Evolutionary conservation across 768 basidiomycete species (phyloP), one percentile per base, ranked within the genome.

Genomic region (Suillus alpinus): DNA sequence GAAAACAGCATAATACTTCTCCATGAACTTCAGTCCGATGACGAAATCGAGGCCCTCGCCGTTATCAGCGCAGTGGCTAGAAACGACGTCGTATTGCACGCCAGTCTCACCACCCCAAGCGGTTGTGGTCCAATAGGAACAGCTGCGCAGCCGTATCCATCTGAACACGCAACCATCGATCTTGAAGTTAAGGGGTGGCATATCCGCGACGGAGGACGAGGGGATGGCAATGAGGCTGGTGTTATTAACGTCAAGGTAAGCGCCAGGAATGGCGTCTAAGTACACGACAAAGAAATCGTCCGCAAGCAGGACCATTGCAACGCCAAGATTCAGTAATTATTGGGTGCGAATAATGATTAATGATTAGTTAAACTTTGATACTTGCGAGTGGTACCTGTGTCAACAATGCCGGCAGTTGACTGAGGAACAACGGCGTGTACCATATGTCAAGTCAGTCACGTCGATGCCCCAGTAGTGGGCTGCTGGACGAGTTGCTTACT

Each of bases 371-470:
- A n/a, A n/a, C n/a, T n/a, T n/a, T n/a, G n/a, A n/a, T n/a, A n/a
- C n/a, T n/a, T n/a, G n/a, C 65, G 63, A 18, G 71, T 66, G 31
- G 70, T 69, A 16, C 71, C 71, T 4, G 66, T 70, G 59, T 71
- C 69, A 20, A 70, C 71, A 13, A 73, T 67, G 10, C 70, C 72
- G 32, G 72, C 68, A 14, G 58, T 63, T n/a, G 68, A 67, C 6
- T 40, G 23, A 6, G 61, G 56, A 10, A 74, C 66, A 34, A 67
- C 37, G 4, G 47, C 40, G 29, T 8, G 16, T 20, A 40, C 67
- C 65, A 31, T 65, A 70, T 1, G 67, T 34, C 4, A 7, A 34
- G 4, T 34, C 34, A 34, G 34, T 34, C 8, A 34, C 34, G 9
- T 34, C 8, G 34, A 34, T 34, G 34, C 34, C 34, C 34, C 34